These are phyloP conservation scores for Hamamelis virginiana DNA, from an alignment of 164 flowering plant species.

Conservation along the genomic window DNA sequence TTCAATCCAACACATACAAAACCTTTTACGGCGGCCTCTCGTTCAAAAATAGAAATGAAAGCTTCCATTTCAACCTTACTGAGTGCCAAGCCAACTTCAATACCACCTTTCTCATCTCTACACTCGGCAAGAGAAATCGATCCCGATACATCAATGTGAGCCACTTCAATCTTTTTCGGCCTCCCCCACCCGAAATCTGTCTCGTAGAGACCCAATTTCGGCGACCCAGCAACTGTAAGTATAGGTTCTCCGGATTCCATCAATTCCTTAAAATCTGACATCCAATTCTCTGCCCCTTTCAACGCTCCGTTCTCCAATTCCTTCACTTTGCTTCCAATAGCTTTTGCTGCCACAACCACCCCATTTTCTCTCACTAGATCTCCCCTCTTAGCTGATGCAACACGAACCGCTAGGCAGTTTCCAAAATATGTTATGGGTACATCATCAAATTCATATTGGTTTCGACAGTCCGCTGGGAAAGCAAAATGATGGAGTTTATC, in stretches of 20 bases:
- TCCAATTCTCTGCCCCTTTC: not conserved
- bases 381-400: not conserved
- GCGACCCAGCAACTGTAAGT: slow-evolving; percentile 40
- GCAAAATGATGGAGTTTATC: not conserved
- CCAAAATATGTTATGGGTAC: slow-evolving; percentile 33
- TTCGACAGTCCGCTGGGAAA: slow-evolving; percentile 16
- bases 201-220: slow-evolving; percentile 34
- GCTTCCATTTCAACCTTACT: slow-evolving; percentile 22
- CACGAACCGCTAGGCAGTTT: slow-evolving; percentile 17
- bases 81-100: slow-evolving; percentile 32
- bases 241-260: not conserved
- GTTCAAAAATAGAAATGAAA: slow-evolving; percentile 26
- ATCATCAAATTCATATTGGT: slow-evolving; percentile 21
- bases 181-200: slow-evolving; percentile 53
- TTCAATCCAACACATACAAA: not conserved
- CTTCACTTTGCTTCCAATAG: not conserved
- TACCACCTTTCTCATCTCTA: slow-evolving; percentile 31
- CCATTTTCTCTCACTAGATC: slow-evolving; percentile 22
- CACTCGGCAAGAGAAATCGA: slow-evolving; percentile 33
- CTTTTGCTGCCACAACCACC: slow-evolving; percentile 10
- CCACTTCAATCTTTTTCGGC: slow-evolving; percentile 34
- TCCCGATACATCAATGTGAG: slow-evolving; percentile 26
- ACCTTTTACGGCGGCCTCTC: not conserved
- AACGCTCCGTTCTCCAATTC: not conserved
- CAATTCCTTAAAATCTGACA: not conserved